A percentile compares a stretch with the other conserved stretches of the same genome.
Conservation (phyloP, 75 land plant genomes). For the Adiantum capillusveneris region DNA sequence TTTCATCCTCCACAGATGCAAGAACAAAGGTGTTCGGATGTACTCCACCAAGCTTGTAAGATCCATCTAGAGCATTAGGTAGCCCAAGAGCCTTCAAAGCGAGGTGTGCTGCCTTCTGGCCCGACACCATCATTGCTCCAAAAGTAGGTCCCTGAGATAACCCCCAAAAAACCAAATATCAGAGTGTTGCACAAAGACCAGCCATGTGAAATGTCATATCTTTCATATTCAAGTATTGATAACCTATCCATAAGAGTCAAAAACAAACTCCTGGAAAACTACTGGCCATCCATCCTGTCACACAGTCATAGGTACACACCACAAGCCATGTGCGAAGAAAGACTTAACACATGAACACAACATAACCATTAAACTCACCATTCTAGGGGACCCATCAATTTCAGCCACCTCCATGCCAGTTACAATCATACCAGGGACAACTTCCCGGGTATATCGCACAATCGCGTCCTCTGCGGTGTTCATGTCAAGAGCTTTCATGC, state of each 20-base stretch:
- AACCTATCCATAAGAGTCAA: too few species aligned
- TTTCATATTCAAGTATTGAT: too few species aligned
- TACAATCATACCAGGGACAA: conserved; percentile 97
- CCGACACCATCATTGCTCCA: conserved; percentile 89
- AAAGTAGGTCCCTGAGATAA: conserved; percentile 92
- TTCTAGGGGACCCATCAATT: conserved; percentile 86
- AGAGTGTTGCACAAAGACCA: too few species aligned
- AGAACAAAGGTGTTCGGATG: conserved; percentile 53
- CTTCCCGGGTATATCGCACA: conserved; percentile 74
- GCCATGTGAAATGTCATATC: too few species aligned
- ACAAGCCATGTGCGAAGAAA: too few species aligned
- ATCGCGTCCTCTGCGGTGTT: conserved; percentile 94
- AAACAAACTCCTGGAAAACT: too few species aligned
- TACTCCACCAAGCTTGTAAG: conserved; percentile 13
- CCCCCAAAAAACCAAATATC: too few species aligned
- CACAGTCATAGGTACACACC: too few species aligned
- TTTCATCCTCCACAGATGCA: conserved; percentile 50
- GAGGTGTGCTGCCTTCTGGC: conserved; percentile 83
- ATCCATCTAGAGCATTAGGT: conserved; percentile 65
- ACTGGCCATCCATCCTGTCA: too few species aligned
- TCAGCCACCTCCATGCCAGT: conserved; percentile 99
- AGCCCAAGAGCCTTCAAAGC: conserved; percentile 58
- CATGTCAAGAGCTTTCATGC: conserved; percentile 96
- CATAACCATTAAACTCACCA: too few species aligned
- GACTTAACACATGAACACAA: too few species aligned